These are phyloP conservation scores for Boechera divaricarpa DNA, from an alignment of 345 rosid species.

Conservation along the genomic window DNA sequence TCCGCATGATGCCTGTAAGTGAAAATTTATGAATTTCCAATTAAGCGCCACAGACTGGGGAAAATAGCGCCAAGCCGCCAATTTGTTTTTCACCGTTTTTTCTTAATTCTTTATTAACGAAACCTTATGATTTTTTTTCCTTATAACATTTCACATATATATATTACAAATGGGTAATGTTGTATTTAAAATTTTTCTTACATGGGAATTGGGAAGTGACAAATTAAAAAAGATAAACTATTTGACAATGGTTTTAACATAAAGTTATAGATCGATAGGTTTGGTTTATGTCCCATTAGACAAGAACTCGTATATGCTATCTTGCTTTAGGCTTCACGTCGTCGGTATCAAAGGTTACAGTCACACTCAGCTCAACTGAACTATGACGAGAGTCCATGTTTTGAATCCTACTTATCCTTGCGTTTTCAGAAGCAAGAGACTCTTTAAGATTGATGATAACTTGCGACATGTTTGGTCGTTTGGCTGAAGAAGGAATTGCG, in stretches of 20 bases:
- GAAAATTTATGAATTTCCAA: background rate
- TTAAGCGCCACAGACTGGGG: background rate
- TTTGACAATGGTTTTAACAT: background rate
- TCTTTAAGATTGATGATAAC: conserved; percentile 44
- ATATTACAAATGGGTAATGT: background rate
- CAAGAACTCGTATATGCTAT: background rate
- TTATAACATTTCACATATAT: background rate
- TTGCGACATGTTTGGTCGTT: conserved; percentile 52
- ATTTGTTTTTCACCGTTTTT: background rate
- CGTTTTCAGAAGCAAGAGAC: conserved; percentile 35
- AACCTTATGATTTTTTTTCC: background rate
- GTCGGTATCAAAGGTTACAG: conserved; percentile 26
- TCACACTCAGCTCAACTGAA: conserved; percentile 18
- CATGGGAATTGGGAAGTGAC: background rate
- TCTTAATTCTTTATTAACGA: background rate
- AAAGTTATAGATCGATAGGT: background rate
- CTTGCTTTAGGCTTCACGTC: conserved; percentile 21
- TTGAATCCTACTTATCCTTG: conserved; percentile 4
- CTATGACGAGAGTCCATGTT: conserved; percentile 9
- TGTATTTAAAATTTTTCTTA: background rate
- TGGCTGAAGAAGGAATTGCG: conserved; percentile 28
- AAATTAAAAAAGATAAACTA: background rate
- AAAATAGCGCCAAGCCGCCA: conserved; percentile 9
- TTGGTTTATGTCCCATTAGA: background rate
- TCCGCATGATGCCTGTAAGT: conserved; percentile 6